These are phyloP conservation scores for Parmelia sp. DNA, from an alignment of 495 filamentous ascomycete genomes.

Conservation along the genomic window DNA sequence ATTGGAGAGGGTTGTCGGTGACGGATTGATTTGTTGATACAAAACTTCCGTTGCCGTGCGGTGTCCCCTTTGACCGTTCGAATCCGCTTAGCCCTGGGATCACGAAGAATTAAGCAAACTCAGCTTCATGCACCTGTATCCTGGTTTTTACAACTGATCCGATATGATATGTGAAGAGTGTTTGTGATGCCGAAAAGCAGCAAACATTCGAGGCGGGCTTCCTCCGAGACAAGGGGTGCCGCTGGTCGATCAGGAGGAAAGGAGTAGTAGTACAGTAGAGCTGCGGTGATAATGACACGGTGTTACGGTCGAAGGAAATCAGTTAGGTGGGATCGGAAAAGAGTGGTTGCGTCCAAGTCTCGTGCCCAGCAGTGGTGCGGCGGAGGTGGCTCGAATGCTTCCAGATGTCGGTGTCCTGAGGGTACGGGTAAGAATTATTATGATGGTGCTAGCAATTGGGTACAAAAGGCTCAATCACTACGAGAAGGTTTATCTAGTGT, in stretches of 20 bases:
- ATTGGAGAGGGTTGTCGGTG: background rate
- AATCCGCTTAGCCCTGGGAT: background rate
- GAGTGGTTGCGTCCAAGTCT: background rate
- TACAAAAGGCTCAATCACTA: background rate
- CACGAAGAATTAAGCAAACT: no score
- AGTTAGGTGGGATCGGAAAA: slow-evolving; percentile 1
- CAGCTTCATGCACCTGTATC: background rate
- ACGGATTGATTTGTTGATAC: slow-evolving; percentile 17
- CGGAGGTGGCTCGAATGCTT: slow-evolving; percentile 20
- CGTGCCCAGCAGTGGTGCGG: slow-evolving; percentile 8
- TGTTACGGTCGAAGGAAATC: background rate
- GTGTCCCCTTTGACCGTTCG: slow-evolving; percentile 4
- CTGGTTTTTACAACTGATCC: background rate
- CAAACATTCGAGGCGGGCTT: slow-evolving; percentile 9
- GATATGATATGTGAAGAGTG: slow-evolving; percentile 9
- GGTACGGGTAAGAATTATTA: background rate
- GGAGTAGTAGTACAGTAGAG: background rate
- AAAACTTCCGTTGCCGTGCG: slow-evolving; percentile 15
- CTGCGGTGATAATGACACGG: slow-evolving; percentile 14
- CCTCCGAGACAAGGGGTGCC: background rate
- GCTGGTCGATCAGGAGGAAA: slow-evolving; percentile 4
- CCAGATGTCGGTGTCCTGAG: slow-evolving; percentile 4
- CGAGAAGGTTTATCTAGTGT: background rate
- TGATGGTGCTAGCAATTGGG: background rate
- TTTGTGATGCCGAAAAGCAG: background rate